A percentile compares a stretch with the other conserved stretches of the same genome.
Conservation (phyloP, 2,329 filamentous ascomycete species). For the Mycosphaerella sp. region DNA sequence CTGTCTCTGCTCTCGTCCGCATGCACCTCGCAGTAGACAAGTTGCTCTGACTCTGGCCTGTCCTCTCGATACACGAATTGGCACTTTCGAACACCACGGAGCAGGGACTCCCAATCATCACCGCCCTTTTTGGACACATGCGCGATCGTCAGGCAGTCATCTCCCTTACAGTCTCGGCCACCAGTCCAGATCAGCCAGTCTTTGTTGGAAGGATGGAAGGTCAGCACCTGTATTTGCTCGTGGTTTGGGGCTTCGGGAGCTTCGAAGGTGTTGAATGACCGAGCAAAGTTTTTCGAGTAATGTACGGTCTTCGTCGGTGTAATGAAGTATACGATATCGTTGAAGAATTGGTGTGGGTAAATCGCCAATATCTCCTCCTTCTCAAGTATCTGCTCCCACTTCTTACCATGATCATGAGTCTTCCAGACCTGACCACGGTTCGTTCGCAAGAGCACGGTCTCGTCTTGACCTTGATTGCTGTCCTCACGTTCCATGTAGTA, state of each 20-base stretch:
- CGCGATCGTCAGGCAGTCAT: slow-evolving; percentile 64
- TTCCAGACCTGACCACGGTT: slow-evolving; percentile 59
- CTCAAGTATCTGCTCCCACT: slow-evolving; percentile 62
- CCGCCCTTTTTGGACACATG: slow-evolving; percentile 75
- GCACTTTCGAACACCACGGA: slow-evolving; percentile 71
- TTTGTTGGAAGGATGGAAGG: slow-evolving; percentile 77
- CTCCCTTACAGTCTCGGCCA: slow-evolving; percentile 53
- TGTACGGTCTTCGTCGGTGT: slow-evolving; percentile 62
- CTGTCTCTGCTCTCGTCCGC: slow-evolving; percentile 45
- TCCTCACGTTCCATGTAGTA: slow-evolving; percentile 69
- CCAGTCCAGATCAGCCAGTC: slow-evolving; percentile 94
- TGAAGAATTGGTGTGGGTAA: slow-evolving; percentile 71
- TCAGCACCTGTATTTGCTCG: slow-evolving; percentile 50
- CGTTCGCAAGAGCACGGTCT: slow-evolving; percentile 62
- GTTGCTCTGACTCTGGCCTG: slow-evolving; percentile 52
- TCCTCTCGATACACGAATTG: slow-evolving; percentile 70
- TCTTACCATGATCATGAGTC: slow-evolving; percentile 81
- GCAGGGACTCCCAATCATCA: slow-evolving; percentile 64
- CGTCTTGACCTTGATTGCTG: slow-evolving; percentile 54
- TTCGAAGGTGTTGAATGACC: slow-evolving; percentile 66
- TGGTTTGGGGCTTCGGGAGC: slow-evolving; percentile 57
- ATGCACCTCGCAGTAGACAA: slow-evolving; percentile 60
- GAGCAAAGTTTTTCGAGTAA: slow-evolving; percentile 75
- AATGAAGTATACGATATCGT: slow-evolving; percentile 80
- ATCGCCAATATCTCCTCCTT: slow-evolving; percentile 64